Conservation (phyloP, 441 rosid species). For the Adansonia gregorii region DNA sequence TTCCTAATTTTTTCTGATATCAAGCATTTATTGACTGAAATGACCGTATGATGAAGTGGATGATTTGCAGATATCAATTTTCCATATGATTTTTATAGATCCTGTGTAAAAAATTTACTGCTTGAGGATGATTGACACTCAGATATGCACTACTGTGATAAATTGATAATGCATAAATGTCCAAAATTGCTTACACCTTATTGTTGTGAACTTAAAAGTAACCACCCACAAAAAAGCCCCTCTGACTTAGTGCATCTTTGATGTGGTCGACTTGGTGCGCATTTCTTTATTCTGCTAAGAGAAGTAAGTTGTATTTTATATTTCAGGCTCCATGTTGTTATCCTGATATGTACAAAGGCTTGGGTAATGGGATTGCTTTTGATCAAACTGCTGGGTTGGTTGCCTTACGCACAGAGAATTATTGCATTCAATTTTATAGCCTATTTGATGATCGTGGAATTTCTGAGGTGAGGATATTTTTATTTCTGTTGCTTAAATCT, state of each 20-base stretch:
- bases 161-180: background rate
- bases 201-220: slow-evolving; percentile 17
- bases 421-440: slow-evolving; percentile 85
- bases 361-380: slow-evolving; percentile 64
- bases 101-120: slow-evolving; percentile 4
- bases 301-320: background rate
- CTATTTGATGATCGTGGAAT: slow-evolving; percentile 76
- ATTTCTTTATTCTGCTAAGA: slow-evolving; percentile 21
- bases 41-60: slow-evolving; percentile 17
- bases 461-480: slow-evolving; percentile 65
- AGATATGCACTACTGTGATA: background rate
- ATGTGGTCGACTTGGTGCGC: background rate
- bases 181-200: background rate
- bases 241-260: slow-evolving; percentile 3
- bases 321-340: slow-evolving; percentile 77
- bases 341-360: slow-evolving; percentile 55
- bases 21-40: slow-evolving; percentile 18
- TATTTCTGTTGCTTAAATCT: background rate
- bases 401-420: slow-evolving; percentile 81
- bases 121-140: background rate
- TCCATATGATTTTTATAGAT: background rate
- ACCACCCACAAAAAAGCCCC: background rate
- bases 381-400: slow-evolving; percentile 69
- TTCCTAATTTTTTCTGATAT: background rate
- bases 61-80: background rate